Base-by-base conservation (phyloP, 441 rosid genomes). In the Croton laevigatus region DNA sequence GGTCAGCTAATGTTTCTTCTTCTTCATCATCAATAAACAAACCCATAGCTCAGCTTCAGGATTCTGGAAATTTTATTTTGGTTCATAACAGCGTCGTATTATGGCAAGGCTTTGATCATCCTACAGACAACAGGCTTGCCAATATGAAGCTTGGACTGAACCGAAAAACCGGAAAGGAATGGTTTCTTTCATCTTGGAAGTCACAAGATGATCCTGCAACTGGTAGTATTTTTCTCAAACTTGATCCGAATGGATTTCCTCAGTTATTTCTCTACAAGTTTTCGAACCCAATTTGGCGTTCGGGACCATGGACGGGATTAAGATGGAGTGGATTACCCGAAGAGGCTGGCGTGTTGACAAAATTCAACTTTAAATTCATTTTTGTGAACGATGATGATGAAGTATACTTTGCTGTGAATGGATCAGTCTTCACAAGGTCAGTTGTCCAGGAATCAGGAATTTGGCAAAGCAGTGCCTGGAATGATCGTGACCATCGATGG, bases 81-180 rank as follows among this genome's bases (percentile, higher is more conserved):
- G 27, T 75, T 65, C 78, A 81, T 65, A 32, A 68, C 34, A 62
- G 69, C 12, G 34, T 74, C 23, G 49, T 11, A 0, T 16, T 85
- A 4, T 89, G 97, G 97, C 84, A 86, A 73, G 88, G 93, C 65
- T 89, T 86, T 80, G 84, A 87, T 63, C 45, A 83, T 74, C 95
- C 91, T 0, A 80, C 91, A 11, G 61, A 85, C 55, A 80, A 83
- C 20, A 0, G 72, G 51, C 83, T 87, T 71, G 90, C 91, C 0
- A 69, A 38, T 34, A 80, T 86, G 89, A 89, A 80, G 65, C 74
- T 89, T 8, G 95, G 97, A 23, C 45, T 76, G 71, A 75, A 81
- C 60, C 58, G 65, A 5, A 44, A 44, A 71, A 79, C 66, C 0
- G 86, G 88, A 32, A 0, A 80, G 45, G 72, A 78, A 22, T 40